Evolutionary conservation across 352 stramenopile species (phyloP).

Genomic region (Globisporangium viniferum): DNA sequence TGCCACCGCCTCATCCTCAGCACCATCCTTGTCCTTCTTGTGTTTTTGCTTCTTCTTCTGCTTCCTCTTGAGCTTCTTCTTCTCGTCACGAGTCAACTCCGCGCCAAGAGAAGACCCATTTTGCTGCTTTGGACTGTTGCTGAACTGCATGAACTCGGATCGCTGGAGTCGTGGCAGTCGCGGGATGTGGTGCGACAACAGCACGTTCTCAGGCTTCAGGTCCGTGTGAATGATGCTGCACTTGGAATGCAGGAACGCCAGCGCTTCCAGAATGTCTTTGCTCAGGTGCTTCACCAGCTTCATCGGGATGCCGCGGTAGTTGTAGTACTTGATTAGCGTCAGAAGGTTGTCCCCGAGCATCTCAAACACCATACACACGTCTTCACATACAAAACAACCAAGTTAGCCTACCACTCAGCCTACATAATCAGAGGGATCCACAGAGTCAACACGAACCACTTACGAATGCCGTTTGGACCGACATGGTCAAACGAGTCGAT

Average conservation of each 20-base stretch:
- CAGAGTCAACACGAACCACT: not conserved
- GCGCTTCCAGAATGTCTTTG: conserved; percentile 92
- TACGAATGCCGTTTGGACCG: conserved; percentile 93
- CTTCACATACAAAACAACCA: conserved; percentile 16
- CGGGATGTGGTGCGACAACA: conserved; percentile 85
- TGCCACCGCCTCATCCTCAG: conserved; percentile 12
- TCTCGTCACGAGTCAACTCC: conserved; percentile 79
- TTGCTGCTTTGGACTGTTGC: conserved; percentile 34
- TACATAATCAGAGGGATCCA: not conserved
- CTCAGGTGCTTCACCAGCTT: conserved; percentile 94
- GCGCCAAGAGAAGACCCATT: not conserved
- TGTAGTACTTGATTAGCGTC: conserved; percentile 98
- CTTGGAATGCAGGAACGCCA: conserved; percentile 97
- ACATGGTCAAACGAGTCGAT: conserved; percentile 97
- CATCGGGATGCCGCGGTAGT: conserved; percentile 97
- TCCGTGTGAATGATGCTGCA: conserved; percentile 99
- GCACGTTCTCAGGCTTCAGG: conserved; percentile 99
- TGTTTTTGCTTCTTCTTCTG: conserved; percentile 92
- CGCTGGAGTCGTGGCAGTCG: conserved; percentile 65
- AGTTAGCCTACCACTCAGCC: not conserved
- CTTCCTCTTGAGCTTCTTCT: conserved; percentile 93
- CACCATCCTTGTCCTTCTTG: conserved; percentile 72
- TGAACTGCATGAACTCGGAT: conserved; percentile 45
- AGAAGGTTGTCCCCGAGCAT: conserved; percentile 99
- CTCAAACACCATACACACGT: conserved; percentile 99